These are phyloP conservation scores for Hypoxylon sp. DNA, from an alignment of 2,329 filamentous ascomycete species.

Conservation along the genomic window DNA sequence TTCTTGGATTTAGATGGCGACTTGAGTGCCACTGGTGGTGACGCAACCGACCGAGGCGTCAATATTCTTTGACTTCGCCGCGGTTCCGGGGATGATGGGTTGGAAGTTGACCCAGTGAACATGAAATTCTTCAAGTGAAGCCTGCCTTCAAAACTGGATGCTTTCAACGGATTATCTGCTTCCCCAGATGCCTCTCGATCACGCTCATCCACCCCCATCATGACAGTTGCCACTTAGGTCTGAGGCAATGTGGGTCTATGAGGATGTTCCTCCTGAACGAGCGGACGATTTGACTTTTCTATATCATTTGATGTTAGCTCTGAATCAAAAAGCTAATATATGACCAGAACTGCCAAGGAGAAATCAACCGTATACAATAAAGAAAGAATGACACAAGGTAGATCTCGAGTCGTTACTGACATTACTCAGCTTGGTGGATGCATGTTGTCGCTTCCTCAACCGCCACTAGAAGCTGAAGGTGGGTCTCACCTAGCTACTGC, in stretches of 20 bases:
- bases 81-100: slow-evolving; percentile 19
- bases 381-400: background rate
- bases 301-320: background rate
- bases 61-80: slow-evolving; percentile 47
- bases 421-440: slow-evolving; percentile 7
- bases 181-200: slow-evolving; percentile 2
- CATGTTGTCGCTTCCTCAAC: slow-evolving; percentile 14
- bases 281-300: background rate
- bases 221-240: slow-evolving; percentile 9
- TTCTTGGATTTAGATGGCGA: slow-evolving; percentile 26
- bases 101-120: slow-evolving; percentile 38
- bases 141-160: slow-evolving; percentile 50
- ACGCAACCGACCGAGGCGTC: slow-evolving; percentile 25
- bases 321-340: background rate
- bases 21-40: slow-evolving; percentile 23
- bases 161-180: slow-evolving; percentile 20
- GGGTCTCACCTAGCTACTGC: background rate
- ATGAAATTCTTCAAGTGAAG: slow-evolving; percentile 51
- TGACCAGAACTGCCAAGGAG: background rate
- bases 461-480: slow-evolving; percentile 1
- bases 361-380: background rate
- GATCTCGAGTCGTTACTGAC: background rate
- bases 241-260: background rate
- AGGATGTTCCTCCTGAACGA: background rate
- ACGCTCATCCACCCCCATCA: slow-evolving; percentile 16